Conservation (phyloP, 164 flowering plant species). For the Kalanchoe fedtschenkoi region DNA sequence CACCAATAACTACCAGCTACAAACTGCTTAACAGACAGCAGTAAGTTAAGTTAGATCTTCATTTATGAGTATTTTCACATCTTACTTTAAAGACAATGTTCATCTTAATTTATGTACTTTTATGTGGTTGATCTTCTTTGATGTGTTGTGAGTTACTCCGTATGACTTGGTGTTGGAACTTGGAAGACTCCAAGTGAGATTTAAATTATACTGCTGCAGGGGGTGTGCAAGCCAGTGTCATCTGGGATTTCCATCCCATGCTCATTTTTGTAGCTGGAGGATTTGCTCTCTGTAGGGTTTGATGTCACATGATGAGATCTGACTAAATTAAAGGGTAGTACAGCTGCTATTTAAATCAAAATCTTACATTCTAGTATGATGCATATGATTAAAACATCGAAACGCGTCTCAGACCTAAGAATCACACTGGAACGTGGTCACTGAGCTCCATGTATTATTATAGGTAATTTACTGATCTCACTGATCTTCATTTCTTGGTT, state of each 20-base stretch:
- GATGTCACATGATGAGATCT: background rate
- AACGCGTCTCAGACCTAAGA: background rate
- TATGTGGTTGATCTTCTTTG: too few relatives aligned
- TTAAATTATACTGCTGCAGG: background rate
- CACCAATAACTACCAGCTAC: background rate
- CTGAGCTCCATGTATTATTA: too few relatives aligned
- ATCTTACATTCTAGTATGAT: too few relatives aligned
- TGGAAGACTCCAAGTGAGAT: too few relatives aligned
- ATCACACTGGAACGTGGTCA: too few relatives aligned
- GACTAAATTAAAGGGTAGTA: background rate
- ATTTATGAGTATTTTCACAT: too few relatives aligned
- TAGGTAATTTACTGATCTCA: background rate
- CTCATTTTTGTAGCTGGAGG: background rate
- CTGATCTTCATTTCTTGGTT: background rate
- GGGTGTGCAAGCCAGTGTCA: background rate
- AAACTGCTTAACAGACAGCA: background rate
- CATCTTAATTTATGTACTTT: too few relatives aligned
- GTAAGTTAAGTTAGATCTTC: background rate
- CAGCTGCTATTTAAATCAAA: background rate
- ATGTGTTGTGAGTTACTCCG: too few relatives aligned
- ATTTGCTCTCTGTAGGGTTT: background rate
- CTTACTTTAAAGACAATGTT: too few relatives aligned
- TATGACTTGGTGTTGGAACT: too few relatives aligned
- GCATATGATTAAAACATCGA: too few relatives aligned
- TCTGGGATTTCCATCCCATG: background rate